A percentile compares a stretch with the other conserved stretches of the same genome.
These are phyloP conservation scores for Pythium brachiatum DNA, from an alignment of 352 stramenopile genomes.

Conservation along the genomic window DNA sequence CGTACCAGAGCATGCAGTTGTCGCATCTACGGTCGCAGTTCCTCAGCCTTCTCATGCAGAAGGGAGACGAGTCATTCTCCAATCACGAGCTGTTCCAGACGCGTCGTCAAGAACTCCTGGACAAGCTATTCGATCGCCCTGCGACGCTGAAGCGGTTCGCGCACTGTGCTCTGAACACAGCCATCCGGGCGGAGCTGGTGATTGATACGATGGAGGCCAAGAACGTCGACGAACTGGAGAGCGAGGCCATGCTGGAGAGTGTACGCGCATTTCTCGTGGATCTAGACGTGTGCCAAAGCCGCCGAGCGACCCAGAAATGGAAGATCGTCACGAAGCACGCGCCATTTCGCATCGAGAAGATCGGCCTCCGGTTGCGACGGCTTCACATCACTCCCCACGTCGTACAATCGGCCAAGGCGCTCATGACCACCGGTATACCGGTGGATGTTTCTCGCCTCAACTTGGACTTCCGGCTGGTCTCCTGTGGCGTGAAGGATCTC, in stretches of 20 bases:
- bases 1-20: neutral
- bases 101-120: too few species aligned
- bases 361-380: neutral
- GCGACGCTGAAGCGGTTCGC: too few species aligned
- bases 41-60: neutral
- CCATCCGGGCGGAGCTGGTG: neutral
- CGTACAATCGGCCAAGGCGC: neutral
- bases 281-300: neutral
- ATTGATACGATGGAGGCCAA: neutral
- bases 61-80: too few species aligned
- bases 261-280: neutral
- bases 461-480: neutral
- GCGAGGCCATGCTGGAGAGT: neutral
- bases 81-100: too few species aligned
- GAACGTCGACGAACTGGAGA: neutral
- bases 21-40: neutral
- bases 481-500: neutral
- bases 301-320: too few species aligned
- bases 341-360: neutral
- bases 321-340: neutral
- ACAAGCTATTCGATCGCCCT: neutral
- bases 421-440: neutral
- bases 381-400: neutral
- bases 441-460: neutral
- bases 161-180: too few species aligned